Evolutionary conservation across 2,329 filamentous ascomycete genomes (phyloP).

Genomic region (Colletotrichum coccodes): DNA sequence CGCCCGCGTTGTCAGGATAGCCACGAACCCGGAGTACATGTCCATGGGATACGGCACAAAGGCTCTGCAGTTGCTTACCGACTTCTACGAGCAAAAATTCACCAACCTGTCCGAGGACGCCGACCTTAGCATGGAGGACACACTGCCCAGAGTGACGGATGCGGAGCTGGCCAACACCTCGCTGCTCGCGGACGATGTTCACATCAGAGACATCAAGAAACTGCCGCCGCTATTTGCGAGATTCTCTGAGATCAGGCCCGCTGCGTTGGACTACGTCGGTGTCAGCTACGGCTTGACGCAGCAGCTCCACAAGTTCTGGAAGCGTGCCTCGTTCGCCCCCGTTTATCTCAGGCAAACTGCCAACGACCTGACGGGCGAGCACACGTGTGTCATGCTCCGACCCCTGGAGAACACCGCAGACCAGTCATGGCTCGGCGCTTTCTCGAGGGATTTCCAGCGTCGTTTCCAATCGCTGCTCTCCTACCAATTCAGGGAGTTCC

Average conservation of each 20-base stretch:
- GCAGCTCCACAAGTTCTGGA: constrained; percentile 96
- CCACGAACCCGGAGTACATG: constrained; percentile 93
- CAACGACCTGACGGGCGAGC: constrained; percentile 96
- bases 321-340: constrained; percentile 84
- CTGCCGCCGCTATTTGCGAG: constrained; percentile 96
- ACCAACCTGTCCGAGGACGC: constrained; percentile 82
- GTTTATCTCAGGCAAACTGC: constrained; percentile 95
- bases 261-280: constrained; percentile 88
- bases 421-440: constrained; percentile 87
- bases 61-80: constrained; percentile 85
- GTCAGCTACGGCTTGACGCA: constrained; percentile 94
- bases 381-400: constrained; percentile 96
- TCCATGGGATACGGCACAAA: constrained; percentile 94
- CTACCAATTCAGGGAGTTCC: constrained; percentile 90
- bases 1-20: constrained; percentile 91
- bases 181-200: constrained; percentile 87
- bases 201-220: constrained; percentile 86
- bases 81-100: constrained; percentile 97
- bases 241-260: constrained; percentile 83
- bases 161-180: constrained; percentile 80
- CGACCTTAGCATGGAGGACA: constrained; percentile 61
- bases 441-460: constrained; percentile 91
- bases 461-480: constrained; percentile 92
- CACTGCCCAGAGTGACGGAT: constrained; percentile 84
- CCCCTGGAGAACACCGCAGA: constrained; percentile 78